phyloP scores from a whole-genome alignment of 1,284 basidiomycete genomes.

The Amylostereum chailletii region DNA sequence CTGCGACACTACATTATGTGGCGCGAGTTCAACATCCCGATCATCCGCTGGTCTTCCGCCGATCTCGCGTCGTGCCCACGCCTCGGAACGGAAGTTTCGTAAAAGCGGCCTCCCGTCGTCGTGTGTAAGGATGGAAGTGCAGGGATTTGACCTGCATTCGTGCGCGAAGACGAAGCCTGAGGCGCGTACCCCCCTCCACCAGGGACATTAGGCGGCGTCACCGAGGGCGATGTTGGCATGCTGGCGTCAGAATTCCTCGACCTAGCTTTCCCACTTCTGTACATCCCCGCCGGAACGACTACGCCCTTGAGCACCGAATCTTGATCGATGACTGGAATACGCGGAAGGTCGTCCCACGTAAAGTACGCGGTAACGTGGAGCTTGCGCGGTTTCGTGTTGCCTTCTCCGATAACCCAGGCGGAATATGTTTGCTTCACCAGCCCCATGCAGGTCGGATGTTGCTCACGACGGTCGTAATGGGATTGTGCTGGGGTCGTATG shows the following conservation, averaged over 20 bases:
- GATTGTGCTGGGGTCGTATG: slow-evolving; percentile 47
- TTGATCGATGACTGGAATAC: slow-evolving; percentile 48
- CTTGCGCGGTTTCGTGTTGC: slow-evolving; percentile 41
- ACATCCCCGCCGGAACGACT: slow-evolving; percentile 46
- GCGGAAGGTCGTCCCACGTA: slow-evolving; percentile 50
- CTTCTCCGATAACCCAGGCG: slow-evolving; percentile 43
- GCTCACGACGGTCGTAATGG: slow-evolving; percentile 46
- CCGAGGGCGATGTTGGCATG: slow-evolving; percentile 16
- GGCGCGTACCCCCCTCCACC: slow-evolving; percentile 11
- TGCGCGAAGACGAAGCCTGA: slow-evolving; percentile 10
- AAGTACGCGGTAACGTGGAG: slow-evolving; percentile 61
- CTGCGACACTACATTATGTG: slow-evolving; percentile 21
- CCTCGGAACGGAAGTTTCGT: slow-evolving; percentile 9
- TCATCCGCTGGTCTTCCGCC: slow-evolving; percentile 54
- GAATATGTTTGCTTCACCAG: slow-evolving; percentile 61
- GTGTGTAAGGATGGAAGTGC: slow-evolving; percentile 20
- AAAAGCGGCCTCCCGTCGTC: slow-evolving; percentile 16
- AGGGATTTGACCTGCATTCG: slow-evolving; percentile 15
- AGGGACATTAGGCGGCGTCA: slow-evolving; percentile 15
- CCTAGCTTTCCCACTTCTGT: slow-evolving; percentile 51
- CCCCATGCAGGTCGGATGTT: slow-evolving; percentile 33
- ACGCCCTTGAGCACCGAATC: slow-evolving; percentile 43
- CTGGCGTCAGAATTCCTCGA: slow-evolving; percentile 31
- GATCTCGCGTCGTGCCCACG: slow-evolving; percentile 30
- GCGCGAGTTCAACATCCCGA: slow-evolving; percentile 48